A percentile compares a stretch with the other conserved stretches of the same genome.
Evolutionary conservation across 495 filamentous ascomycete species (phyloP).

Genomic region (Podospora appendiculata): DNA sequence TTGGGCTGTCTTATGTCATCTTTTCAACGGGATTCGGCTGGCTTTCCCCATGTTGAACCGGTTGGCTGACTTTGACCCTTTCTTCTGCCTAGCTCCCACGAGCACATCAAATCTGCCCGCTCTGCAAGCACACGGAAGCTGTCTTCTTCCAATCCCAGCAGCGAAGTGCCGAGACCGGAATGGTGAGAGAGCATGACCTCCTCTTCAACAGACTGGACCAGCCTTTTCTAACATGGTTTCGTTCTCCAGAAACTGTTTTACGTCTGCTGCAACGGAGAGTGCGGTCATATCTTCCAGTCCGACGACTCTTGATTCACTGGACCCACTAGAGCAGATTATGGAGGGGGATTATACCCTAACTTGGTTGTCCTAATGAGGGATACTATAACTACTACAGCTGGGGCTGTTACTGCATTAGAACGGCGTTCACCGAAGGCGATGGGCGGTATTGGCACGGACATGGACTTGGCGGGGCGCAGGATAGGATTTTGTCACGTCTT

Average conservation of each 20-base stretch:
- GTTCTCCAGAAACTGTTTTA: constrained; percentile 85
- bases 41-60: neutral
- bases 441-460: neutral
- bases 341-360: neutral
- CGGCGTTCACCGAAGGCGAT: neutral
- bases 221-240: neutral
- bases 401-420: neutral
- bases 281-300: constrained; percentile 75
- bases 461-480: neutral
- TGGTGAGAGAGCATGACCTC: constrained; percentile 53
- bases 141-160: constrained; percentile 99
- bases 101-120: constrained; percentile 71
- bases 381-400: neutral
- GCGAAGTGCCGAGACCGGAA: constrained; percentile 91
- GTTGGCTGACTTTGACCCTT: constrained; percentile 41
- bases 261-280: constrained; percentile 69
- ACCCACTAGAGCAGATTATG: too few relatives aligned
- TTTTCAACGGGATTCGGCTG: neutral
- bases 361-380: constrained; percentile 6
- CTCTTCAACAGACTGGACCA: neutral
- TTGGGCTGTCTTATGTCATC: neutral
- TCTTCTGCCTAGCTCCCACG: constrained; percentile 69
- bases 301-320: neutral
- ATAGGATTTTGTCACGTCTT: neutral
- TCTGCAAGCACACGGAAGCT: constrained; percentile 75